Evolutionary conservation across 2,329 filamentous ascomycete species (phyloP), one percentile per base, ranked within the genome.

Genomic region (Cordyceps militaris): DNA sequence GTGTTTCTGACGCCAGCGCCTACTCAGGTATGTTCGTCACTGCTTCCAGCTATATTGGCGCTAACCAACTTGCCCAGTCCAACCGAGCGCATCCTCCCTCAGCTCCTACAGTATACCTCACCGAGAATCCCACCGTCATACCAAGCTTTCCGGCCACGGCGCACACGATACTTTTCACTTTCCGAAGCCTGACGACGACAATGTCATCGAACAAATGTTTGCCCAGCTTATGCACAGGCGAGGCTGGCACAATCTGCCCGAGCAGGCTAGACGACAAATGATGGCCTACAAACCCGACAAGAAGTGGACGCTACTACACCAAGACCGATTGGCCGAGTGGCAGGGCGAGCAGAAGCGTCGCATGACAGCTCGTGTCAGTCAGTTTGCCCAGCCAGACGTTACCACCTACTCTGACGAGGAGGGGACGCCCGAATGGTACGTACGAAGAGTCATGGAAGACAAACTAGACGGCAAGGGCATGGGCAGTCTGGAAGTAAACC

Each of bases 221-320:
- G 79, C 92, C 66, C 87, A 91, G 54, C 77, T 99, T 63, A 97
- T 99, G 94, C 89, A 96, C 68, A 97, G 97, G 75, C 85, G 94
- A 74, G 94, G 93, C 63, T 97, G 92, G 90, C 94, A 96, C 75
- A 95, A 95, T 72, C 77, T 99, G 63, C 94, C 94, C 5, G 94
- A 99, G 68, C 91, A 96, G 75, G 94, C 94, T 30, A 85, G 88
- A 64, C 82, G 93, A 61, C 94, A 97, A 76, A 97, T 99, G 93
- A 83, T 94, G 74, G 91, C 91, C 38, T 97, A 99, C 70, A 90
- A 92, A 14, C 83, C 94, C 9, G 84, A 86, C 63, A 97, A 97
- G 79, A 99, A 97, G 74, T 99, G 94, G 94, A 97, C 91, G 1
- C 77, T 99, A 60, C 88, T 99, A 53, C 88, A 97, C 70, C 93